Percentiles rank a stretch among this genome's conserved stretches.
Conservation (phyloP, 192 early-diverging fungal genomes). For the Entomortierella parvispora region DNA sequence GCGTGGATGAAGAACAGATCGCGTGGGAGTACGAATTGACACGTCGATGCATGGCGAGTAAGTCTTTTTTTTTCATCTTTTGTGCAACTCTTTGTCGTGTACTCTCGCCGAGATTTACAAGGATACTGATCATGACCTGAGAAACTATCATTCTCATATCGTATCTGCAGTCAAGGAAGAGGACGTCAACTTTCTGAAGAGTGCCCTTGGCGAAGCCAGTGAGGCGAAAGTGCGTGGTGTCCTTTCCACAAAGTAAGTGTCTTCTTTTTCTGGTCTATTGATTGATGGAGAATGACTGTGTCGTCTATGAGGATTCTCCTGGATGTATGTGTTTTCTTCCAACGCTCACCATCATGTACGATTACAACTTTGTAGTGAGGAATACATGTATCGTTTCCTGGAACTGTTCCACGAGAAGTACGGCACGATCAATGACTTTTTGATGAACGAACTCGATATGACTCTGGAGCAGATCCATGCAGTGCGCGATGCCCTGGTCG, state of each 20-base stretch:
- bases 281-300: background rate
- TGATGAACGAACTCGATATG: slow-evolving; percentile 51
- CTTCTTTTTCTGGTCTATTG: background rate
- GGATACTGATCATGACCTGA: too few relatives aligned
- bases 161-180: slow-evolving; percentile 32
- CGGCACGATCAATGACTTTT: slow-evolving; percentile 60
- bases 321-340: background rate
- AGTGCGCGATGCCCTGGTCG: slow-evolving; percentile 53
- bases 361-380: slow-evolving; percentile 12
- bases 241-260: slow-evolving; percentile 38
- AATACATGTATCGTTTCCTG: slow-evolving; percentile 48
- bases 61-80: background rate
- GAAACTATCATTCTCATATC: background rate
- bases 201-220: slow-evolving; percentile 24
- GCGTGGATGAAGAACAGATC: slow-evolving; percentile 75
- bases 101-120: too few relatives aligned
- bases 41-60: slow-evolving; percentile 46
- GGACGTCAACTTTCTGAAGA: slow-evolving; percentile 46
- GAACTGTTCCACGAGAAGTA: slow-evolving; percentile 55
- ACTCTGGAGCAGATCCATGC: slow-evolving; percentile 47
- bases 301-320: background rate
- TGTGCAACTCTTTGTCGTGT: too few relatives aligned
- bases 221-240: slow-evolving; percentile 38
- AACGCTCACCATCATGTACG: background rate
- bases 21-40: slow-evolving; percentile 72